Evolutionary conservation across 23 red algal species (phyloP), one percentile per base, ranked within the genome.

Genomic region (Gracilariopsis chorda): DNA sequence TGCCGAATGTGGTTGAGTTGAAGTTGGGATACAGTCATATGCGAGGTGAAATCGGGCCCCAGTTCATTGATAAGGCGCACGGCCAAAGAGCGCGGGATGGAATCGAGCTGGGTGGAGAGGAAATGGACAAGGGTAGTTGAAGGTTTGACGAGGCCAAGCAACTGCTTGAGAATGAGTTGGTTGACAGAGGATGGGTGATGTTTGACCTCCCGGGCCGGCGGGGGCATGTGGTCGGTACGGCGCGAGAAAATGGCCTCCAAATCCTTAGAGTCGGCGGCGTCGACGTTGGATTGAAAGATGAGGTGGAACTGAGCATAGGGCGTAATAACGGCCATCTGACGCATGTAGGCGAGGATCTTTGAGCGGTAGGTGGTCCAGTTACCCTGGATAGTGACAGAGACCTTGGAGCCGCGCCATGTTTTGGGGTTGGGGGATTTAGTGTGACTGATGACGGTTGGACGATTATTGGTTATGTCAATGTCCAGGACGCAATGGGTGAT

Each of bases 251-350:
- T 25, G 34, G 93, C 34, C 30, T 88, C 67, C 30, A 97, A 97
- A 39, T 78, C 78, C 35, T 77, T 77, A 39, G 56, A 36, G n/a
- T 35, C 62, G 0, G 24, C 53, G 33, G 51, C 36, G 11, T 86
- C 42, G 27, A 32, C 20, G 45, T 37, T 62, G 44, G 77, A 81
- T 0, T 36, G n/a, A 32, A 89, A 95, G 13, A 51, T 82, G 42
- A 95, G 47, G 58, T 33, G 72, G 53, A 97, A 94, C 63, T 97
- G 73, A 1, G 95, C 90, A 72, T 97, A 97, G 2, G 95, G 95
- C 14, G 95, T 97, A 45, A 97, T 91, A 39, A 97, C 90, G 37
- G 95, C 95, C 95, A 97, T 94, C 36, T 97, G 95, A 14, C 95
- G 95, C 74, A 94, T 55, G 79, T 97, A 97, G 32, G 71, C 70